Conservation (phyloP, 805 yeast genomes). For the Candida insectorum region DNA sequence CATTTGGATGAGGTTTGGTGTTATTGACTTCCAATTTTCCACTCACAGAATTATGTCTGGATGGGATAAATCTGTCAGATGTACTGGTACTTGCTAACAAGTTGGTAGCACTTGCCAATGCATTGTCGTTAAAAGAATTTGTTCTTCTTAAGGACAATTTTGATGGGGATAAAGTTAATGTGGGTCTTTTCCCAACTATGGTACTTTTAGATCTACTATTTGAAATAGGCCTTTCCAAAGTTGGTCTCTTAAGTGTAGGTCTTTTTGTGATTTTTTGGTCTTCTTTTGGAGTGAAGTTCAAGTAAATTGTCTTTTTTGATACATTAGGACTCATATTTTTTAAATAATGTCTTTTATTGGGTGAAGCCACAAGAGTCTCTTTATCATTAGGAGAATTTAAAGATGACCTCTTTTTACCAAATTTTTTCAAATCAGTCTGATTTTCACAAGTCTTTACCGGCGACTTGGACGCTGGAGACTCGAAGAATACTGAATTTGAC, state of each 20-base stretch:
- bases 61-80: slow-evolving; percentile 42
- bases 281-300: slow-evolving; percentile 13
- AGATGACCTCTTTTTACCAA: slow-evolving; percentile 4
- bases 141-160: slow-evolving; percentile 29
- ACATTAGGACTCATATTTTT: slow-evolving; percentile 38
- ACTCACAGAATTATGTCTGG: slow-evolving; percentile 37
- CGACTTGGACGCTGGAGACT: slow-evolving; percentile 8
- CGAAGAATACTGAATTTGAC: slow-evolving; percentile 4
- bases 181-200: slow-evolving; percentile 14
- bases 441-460: slow-evolving; percentile 5
- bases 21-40: slow-evolving; percentile 31
- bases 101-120: slow-evolving; percentile 20
- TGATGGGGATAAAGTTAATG: slow-evolving; percentile 18
- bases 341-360: slow-evolving; percentile 23
- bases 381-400: slow-evolving; percentile 8
- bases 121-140: slow-evolving; percentile 30
- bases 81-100: slow-evolving; percentile 21
- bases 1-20: slow-evolving; percentile 40
- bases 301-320: slow-evolving; percentile 21
- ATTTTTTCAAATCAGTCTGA: too few species aligned
- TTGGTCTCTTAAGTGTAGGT: slow-evolving; percentile 10
- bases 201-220: slow-evolving; percentile 25
- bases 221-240: slow-evolving; percentile 18
- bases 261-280: slow-evolving; percentile 4
- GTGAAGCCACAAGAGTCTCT: slow-evolving; percentile 3